Base-by-base conservation (phyloP, 768 basidiomycete genomes). In the Hypholoma fasciculare region DNA sequence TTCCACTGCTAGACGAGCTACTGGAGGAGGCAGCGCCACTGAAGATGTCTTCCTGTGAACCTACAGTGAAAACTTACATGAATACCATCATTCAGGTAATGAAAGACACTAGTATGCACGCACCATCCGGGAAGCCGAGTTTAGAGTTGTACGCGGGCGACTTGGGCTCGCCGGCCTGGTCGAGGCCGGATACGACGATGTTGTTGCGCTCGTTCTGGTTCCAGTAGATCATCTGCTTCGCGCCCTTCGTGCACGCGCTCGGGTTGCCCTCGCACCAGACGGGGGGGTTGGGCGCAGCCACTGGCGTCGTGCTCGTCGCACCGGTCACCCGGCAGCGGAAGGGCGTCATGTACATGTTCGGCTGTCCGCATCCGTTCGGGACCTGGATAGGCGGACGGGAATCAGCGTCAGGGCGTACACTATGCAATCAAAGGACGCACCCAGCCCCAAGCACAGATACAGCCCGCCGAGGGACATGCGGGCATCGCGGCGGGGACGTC, bases 371-470 rank as follows among this genome's bases (percentile, higher is more conserved):
- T 11, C 82, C 78, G 36, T 49, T 49, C 11, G 48, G 74, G 38
- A 78, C 64, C 75, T 75, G 38, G 36, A 39, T 19, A 3, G 38
- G n/a, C 14, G 12, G 52, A n/a, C 30, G 13, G 42, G 13, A 2
- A 9, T 42, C 1, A 30, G 42, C 13, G 38, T 43, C 12, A 9
- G 14, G 3, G 26, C 14, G n/a, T 12, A 26, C n/a, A 2, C 23
- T 23, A 27, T 3, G 42, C n/a, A 54, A 30, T 14, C 14, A 34
- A 14, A 56, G 38, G n/a, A 63, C 74, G 49, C 63, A 82, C 78
- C 82, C 82, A 84, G 47, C 77, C 78, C 82, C 82, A 83, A 80
- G 77, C 78, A 66, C 82, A 83, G 43, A 75, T 81, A 52, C 82
- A 84, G 6, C 83, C 83, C 26, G 65, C 81, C 8, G 68, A 50